Base-by-base conservation (phyloP, 306 rosid genomes). In the Prunus mume region DNA sequence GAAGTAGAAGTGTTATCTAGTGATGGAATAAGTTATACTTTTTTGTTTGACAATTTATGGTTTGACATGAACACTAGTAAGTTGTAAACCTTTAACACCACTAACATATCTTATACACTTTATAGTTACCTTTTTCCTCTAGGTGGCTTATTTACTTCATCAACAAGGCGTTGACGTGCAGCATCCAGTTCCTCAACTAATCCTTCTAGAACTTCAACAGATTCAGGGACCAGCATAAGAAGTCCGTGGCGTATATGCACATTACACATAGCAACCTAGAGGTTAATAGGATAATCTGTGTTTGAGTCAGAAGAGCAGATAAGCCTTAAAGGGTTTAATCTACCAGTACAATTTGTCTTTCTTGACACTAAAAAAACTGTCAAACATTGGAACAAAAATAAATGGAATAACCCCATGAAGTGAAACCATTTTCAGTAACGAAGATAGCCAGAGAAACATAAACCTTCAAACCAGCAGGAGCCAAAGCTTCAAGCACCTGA, bases 391-490 rank as follows among this genome's bases (percentile, higher is more conserved):
- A 67, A 18, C 49, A 58, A 28, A 62, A 49, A 17, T 60, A 15
- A 73, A 10, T 11, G 8, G 25, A 49, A 70, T 7, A 70, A 61
- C 24, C 55, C 30, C 24, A 72, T 60, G 68, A 76, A 56, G 5
- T 30, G 27, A 67, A 69, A 15, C 10, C 65, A 12, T 60, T 24
- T 56, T 56, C 62, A 56, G 12, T 56, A 54, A 68, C 65, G 5
- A 9, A 3, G 15, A 56, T 1, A 56, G 62, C 62, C 27, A 78
- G 66, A 32, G 20, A 34, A 45, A 22, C 25, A 76, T 28, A 80
- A 79, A 93, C 98, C 98, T 95, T 95, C 69, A 89, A 80, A 47
- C 98, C 98, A 88, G 98, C 83, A 72, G 93, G 76, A 50, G 93
- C 91, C 69, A 89, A 85, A 81, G 86, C 90, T 50, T 92, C 89